A percentile compares a stretch with the other conserved stretches of the same genome.
Evolutionary conservation across 305 asterid species (phyloP).

Genomic region (Fraxinus ornus): DNA sequence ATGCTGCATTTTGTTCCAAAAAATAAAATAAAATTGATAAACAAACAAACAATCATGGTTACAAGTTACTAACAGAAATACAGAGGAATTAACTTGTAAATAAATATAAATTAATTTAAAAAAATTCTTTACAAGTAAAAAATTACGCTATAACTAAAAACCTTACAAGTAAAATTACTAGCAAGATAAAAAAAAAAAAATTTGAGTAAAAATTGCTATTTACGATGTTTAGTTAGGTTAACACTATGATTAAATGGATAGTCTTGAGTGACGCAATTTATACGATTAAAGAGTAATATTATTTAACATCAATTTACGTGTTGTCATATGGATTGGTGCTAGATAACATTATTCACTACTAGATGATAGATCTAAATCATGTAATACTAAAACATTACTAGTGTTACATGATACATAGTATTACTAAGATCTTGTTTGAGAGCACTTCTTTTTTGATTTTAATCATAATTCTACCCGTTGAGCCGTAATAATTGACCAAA

Average conservation of each 20-base stretch:
- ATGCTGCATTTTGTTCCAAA: background rate
- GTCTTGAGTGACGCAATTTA: background rate
- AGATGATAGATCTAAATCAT: background rate
- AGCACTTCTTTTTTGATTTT: too few relatives aligned
- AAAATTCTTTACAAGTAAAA: background rate
- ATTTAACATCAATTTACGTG: too few relatives aligned
- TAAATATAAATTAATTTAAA: too few relatives aligned
- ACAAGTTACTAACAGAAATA: background rate
- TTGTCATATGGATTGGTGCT: too few relatives aligned
- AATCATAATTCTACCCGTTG: too few relatives aligned
- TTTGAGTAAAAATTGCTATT: background rate
- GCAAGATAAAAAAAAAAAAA: background rate
- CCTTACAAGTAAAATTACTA: background rate
- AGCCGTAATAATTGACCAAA: too few relatives aligned
- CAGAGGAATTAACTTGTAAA: background rate
- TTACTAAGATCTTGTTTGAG: too few relatives aligned
- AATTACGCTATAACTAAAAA: background rate
- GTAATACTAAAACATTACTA: background rate
- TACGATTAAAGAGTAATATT: too few relatives aligned
- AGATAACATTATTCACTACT: too few relatives aligned
- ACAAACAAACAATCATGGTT: background rate
- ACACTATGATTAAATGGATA: too few relatives aligned
- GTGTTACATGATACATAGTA: background rate
- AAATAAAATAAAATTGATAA: background rate
- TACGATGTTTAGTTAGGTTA: too few relatives aligned